Evolutionary conservation across 148 eudicot genomes (phyloP).

Genomic region (Rhododendron simsii): DNA sequence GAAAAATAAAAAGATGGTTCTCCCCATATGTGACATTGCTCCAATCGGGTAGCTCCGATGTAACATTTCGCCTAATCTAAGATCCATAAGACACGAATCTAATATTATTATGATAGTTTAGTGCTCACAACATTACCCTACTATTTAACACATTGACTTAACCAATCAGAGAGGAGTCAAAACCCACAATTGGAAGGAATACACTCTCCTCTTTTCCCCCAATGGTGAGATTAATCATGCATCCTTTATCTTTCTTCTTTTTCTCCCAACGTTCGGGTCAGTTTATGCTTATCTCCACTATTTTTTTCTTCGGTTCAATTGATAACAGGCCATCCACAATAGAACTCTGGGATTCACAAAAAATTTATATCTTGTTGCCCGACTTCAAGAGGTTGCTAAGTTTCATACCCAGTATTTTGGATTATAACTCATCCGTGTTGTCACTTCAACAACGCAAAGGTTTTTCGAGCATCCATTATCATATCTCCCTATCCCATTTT

Average conservation of each 20-base stretch:
- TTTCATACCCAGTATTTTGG: too few species aligned
- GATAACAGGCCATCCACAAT: too few species aligned
- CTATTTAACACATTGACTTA: not conserved
- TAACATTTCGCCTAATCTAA: not conserved
- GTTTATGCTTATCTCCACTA: too few species aligned
- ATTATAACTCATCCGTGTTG: too few species aligned
- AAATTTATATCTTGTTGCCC: too few species aligned
- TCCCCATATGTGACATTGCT: not conserved
- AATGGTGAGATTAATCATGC: not conserved
- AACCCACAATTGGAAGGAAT: not conserved
- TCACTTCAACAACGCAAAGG: too few species aligned
- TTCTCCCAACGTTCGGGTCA: too few species aligned
- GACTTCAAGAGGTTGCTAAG: too few species aligned
- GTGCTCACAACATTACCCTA: not conserved
- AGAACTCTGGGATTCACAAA: too few species aligned
- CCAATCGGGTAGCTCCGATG: not conserved
- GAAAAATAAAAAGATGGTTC: not conserved
- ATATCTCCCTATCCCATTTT: slow-evolving; percentile 19
- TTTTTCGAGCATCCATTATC: slow-evolving; percentile 8
- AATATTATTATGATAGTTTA: not conserved
- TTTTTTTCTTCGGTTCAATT: too few species aligned
- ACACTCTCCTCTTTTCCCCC: not conserved
- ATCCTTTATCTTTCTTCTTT: slow-evolving; percentile 3
- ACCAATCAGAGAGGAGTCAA: not conserved
- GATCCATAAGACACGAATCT: not conserved